phyloP scores from a whole-genome alignment of 306 rosid genomes.

The Quercus rubra region DNA sequence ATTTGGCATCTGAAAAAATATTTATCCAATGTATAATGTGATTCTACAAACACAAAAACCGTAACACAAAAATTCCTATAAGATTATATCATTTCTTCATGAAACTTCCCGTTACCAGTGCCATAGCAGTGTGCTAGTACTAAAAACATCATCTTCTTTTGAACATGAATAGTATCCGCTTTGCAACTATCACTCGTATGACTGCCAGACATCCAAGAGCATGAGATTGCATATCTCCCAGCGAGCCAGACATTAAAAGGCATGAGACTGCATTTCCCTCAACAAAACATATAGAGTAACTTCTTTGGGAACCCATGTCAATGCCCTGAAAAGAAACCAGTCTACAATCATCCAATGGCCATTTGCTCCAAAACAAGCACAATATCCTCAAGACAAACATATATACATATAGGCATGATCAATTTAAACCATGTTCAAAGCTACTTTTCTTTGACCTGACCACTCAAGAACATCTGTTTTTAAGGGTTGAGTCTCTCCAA shows the following conservation, averaged over 20 bases:
- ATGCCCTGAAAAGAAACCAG: background rate
- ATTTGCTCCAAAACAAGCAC: background rate
- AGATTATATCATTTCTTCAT: background rate
- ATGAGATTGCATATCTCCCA: background rate
- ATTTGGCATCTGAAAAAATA: no score
- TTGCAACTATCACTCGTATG: background rate
- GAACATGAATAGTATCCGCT: background rate
- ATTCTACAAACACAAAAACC: background rate
- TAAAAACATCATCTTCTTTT: background rate
- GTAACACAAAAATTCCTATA: background rate
- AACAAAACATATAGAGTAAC: background rate
- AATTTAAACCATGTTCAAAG: background rate
- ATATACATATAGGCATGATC: background rate
- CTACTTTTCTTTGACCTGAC: background rate
- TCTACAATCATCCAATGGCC: background rate
- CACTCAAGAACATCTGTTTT: background rate
- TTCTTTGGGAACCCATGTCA: background rate
- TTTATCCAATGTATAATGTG: no score
- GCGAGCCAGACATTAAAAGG: background rate
- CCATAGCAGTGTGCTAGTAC: background rate
- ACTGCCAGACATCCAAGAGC: background rate
- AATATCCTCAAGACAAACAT: background rate
- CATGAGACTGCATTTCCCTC: background rate
- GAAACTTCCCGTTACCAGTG: background rate
- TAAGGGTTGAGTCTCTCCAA: no score